Percentiles rank a stretch among this genome's conserved stretches.
phyloP scores from a whole-genome alignment of 2,329 filamentous ascomycete species.

The Xylaria sp. region DNA sequence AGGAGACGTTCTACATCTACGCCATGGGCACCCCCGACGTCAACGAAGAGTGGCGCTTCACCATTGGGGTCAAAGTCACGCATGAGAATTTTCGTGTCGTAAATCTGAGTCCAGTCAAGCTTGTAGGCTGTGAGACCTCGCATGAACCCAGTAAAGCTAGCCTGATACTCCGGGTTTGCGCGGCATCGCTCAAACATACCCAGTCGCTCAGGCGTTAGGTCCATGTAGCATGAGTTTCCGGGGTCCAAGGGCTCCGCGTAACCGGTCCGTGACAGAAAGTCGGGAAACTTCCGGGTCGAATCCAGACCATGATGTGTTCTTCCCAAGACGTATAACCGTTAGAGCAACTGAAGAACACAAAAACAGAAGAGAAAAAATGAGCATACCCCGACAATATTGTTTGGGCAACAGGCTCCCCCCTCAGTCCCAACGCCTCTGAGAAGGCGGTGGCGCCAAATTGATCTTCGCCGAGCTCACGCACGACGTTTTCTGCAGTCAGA shows the following conservation, averaged over 20 bases:
- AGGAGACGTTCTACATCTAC: constrained; percentile 44
- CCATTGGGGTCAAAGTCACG: constrained; percentile 26
- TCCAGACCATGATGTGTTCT: constrained; percentile 41
- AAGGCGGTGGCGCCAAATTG: constrained; percentile 19
- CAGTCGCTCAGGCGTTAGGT: constrained; percentile 28
- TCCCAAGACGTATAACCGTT: background rate
- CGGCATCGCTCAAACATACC: constrained; percentile 44
- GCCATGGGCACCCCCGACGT: constrained; percentile 48
- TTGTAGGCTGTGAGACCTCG: constrained; percentile 42
- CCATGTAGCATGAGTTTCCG: constrained; percentile 32
- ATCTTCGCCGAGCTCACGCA: constrained; percentile 22
- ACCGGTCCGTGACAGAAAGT: constrained; percentile 41
- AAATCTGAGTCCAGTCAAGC: constrained; percentile 44
- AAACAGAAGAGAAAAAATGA: background rate
- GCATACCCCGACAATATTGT: constrained; percentile 20
- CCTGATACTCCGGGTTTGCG: constrained; percentile 37
- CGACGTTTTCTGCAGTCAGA: constrained; percentile 14
- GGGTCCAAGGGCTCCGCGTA: constrained; percentile 43
- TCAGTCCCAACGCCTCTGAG: constrained; percentile 17
- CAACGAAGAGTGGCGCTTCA: constrained; percentile 41
- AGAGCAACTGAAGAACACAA: background rate
- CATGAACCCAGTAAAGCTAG: constrained; percentile 46
- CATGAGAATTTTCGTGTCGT: constrained; percentile 34
- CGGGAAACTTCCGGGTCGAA: constrained; percentile 41
- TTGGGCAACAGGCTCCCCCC: constrained; percentile 16